phyloP scores from a whole-genome alignment of 352 stramenopile species.

The Globisporangium cylindrosporum region DNA sequence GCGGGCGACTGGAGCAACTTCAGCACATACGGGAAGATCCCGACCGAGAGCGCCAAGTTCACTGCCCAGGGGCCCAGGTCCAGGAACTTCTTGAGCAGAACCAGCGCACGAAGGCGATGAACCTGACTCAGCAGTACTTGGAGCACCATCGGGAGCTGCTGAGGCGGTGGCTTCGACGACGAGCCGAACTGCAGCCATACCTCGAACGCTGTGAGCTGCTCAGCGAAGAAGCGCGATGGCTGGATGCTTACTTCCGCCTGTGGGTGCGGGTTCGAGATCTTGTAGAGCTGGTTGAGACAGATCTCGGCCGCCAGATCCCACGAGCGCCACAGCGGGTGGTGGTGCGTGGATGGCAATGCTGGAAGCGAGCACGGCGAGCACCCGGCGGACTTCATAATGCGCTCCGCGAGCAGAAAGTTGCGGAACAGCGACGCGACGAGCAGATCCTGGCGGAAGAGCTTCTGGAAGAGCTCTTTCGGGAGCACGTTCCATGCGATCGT shows the following conservation, averaged over 20 bases:
- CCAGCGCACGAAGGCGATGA: slow-evolving; percentile 95
- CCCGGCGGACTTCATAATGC: slow-evolving; percentile 93
- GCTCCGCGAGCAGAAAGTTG: slow-evolving; percentile 97
- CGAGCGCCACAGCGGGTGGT: slow-evolving; percentile 97
- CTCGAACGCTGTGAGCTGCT: slow-evolving; percentile 98
- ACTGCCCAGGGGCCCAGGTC: slow-evolving; percentile 92
- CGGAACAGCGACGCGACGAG: slow-evolving; percentile 98
- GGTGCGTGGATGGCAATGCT: slow-evolving; percentile 90
- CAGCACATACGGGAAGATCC: slow-evolving; percentile 98
- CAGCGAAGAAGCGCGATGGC: slow-evolving; percentile 96
- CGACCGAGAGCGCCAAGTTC: slow-evolving; percentile 92
- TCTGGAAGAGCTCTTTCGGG: slow-evolving; percentile 95
- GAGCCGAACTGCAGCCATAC: slow-evolving; percentile 97
- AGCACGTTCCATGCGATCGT: slow-evolving; percentile 99
- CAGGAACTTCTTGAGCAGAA: slow-evolving; percentile 95
- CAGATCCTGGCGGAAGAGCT: slow-evolving; percentile 99
- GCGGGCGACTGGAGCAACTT: slow-evolving; percentile 96
- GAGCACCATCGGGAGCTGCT: slow-evolving; percentile 98
- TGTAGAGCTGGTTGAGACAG: slow-evolving; percentile 95
- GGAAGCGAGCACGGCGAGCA: slow-evolving; percentile 92
- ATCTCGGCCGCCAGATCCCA: slow-evolving; percentile 99
- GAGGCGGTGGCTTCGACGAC: slow-evolving; percentile 86
- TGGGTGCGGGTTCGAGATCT: slow-evolving; percentile 66
- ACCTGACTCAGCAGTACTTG: slow-evolving; percentile 96
- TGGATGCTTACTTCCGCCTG: slow-evolving; percentile 71